Conservation (phyloP, 2,329 filamentous ascomycete species). For the Alternaria sp. region DNA sequence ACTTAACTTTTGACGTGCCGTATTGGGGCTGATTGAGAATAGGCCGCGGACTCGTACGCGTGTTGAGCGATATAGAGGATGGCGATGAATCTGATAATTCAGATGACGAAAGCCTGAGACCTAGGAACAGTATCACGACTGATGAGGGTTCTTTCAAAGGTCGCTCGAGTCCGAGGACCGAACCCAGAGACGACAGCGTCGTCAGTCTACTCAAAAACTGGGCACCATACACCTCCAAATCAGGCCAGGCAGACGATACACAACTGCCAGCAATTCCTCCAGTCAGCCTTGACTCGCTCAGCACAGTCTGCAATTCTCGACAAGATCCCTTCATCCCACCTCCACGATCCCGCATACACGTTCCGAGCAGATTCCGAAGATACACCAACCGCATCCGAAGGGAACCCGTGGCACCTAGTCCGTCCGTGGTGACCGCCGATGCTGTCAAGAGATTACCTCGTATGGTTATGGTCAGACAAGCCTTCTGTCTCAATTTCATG, state of each 20-base stretch:
- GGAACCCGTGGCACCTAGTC: neutral
- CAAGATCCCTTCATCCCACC: neutral
- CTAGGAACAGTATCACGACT: neutral
- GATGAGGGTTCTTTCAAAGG: neutral
- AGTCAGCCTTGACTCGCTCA: neutral
- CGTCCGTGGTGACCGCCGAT: neutral
- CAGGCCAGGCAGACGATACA: neutral
- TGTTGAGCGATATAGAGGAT: neutral
- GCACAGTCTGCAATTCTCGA: neutral
- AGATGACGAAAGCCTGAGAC: neutral
- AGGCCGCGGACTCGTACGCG: neutral
- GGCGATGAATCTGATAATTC: neutral
- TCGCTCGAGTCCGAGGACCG: neutral
- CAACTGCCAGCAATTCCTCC: neutral
- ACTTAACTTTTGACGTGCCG: neutral
- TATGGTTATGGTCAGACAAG: neutral
- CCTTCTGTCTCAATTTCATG: neutral
- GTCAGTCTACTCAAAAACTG: neutral
- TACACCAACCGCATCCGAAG: neutral
- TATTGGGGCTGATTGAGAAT: neutral
- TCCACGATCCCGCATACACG: neutral
- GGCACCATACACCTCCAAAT: neutral
- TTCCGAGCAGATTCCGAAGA: neutral
- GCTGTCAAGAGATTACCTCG: neutral
- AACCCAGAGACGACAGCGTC: neutral